Base-by-base conservation (phyloP, 2,329 filamentous ascomycete species). In the Raffaelea ambrosiae region DNA sequence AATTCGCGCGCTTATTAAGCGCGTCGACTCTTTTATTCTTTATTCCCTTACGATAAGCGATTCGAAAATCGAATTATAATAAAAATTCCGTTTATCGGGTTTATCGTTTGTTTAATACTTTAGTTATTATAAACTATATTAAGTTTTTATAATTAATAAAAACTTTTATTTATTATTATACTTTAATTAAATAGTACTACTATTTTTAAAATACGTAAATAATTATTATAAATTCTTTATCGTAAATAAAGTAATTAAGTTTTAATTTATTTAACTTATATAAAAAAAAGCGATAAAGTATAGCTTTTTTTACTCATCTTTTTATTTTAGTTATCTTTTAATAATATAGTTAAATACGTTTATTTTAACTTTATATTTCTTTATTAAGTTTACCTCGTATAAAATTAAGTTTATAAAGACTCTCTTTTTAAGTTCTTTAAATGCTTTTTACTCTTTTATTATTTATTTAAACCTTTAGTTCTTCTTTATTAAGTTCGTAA, bases 241-340 rank as follows among this genome's bases (percentile, higher is more conserved):
- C 46, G 40, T 60, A 44, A 36, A 62, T 63, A 5, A 51, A 46
- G 44, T 55, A 62, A 38, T 63, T 63, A 5, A 57, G 39, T 40
- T 58, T 46, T 29, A 43, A 39, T 43, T 19, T n/a, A 8, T n/a
- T 38, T 8, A 58, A 44, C 33, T 54, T 57, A 22, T 50, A 44
- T 1, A 48, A 58, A 16, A 41, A 54, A 51, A 58, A 0, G 39
- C 44, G 2, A 53, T 41, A 0, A 49, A 53, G 16, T 49, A 47
- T 0, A 51, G 35, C 3, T 49, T 40, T 13, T 42, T 47, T 38
- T 57, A 20, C 0, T 51, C 26, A 10, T 55, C 46, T 31, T 35
- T 38, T 48, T 59, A 48, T 2, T 22, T 42, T 4, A 63, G 21
- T 13, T 58, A 20, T 21, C 43, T 51, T 21, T 44, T 44, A 1